phyloP scores from a whole-genome alignment of 306 rosid genomes.

The Nissolia schottii region DNA sequence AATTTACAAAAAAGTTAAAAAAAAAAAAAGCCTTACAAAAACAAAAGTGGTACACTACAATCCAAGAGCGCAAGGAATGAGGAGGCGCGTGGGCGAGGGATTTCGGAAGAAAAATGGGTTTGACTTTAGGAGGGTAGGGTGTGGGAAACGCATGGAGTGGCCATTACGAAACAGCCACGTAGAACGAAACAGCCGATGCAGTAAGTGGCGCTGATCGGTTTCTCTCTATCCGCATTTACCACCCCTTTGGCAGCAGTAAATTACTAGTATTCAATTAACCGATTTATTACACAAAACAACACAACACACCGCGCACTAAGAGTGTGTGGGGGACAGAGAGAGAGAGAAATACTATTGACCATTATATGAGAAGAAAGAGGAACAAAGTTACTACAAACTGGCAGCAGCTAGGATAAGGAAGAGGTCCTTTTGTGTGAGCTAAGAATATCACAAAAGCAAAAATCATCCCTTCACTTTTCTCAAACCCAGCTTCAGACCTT shows the following conservation, averaged over 20 bases:
- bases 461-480: slow-evolving; percentile 18
- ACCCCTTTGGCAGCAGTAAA: slow-evolving; percentile 36
- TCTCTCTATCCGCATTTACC: slow-evolving; percentile 52
- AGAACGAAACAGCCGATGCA: slow-evolving; percentile 33
- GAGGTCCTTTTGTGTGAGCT: slow-evolving; percentile 15
- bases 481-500: background rate
- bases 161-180: slow-evolving; percentile 36
- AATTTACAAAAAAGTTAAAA: too few relatives aligned
- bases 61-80: background rate
- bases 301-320: background rate
- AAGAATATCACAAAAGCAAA: background rate
- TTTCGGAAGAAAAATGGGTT: slow-evolving; percentile 23
- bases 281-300: slow-evolving; percentile 37
- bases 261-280: slow-evolving; percentile 46
- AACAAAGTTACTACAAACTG: background rate
- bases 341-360: background rate
- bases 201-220: slow-evolving; percentile 44
- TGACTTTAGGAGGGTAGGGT: slow-evolving; percentile 48
- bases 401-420: background rate
- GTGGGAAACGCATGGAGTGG: slow-evolving; percentile 24
- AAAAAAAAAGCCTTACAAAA: too few relatives aligned
- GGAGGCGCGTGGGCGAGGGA: background rate
- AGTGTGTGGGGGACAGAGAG: too few relatives aligned
- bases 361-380: slow-evolving; percentile 5
- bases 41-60: too few relatives aligned